Evolutionary conservation across 2,329 filamentous ascomycete genomes (phyloP), one percentile per base, ranked within the genome.

Genomic region (Ascomycota sp.): DNA sequence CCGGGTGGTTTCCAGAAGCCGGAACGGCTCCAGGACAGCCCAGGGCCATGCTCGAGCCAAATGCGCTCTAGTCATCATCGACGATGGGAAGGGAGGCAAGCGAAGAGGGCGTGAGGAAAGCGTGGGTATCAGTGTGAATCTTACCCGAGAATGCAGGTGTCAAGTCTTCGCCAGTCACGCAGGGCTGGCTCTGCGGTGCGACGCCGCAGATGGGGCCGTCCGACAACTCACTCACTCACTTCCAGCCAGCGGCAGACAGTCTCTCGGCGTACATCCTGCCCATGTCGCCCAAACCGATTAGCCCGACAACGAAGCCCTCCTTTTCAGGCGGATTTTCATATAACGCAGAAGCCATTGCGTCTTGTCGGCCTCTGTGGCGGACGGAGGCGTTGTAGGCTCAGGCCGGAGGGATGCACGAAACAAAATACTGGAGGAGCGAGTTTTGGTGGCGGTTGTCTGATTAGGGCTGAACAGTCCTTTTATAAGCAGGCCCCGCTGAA

Each of bases 51-150:
- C 86, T 95, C 86, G 82, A 95, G 86, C 86, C 86, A 95, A 95
- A 95, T 95, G 86, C 86, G 84, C 86, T 95, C 86, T 86, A 82
- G 86, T 95, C 86, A 95, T 95, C 86, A 91, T 83, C 53, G 54
- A 54, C 26, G 54, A 48, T 38, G 36, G 21, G 26, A 21, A n/a
- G 12, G 7, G n/a, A n/a, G 16, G 8, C 9, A 16, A 6, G 9
- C 9, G 11, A 27, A 16, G 12, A 29, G 16, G 29, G n/a, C n/a
- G n/a, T n/a, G n/a, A n/a, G n/a, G n/a, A n/a, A n/a, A n/a, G n/a
- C n/a, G n/a, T n/a, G n/a, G n/a, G n/a, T n/a, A n/a, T n/a, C n/a
- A n/a, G n/a, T n/a, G n/a, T n/a, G n/a, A n/a, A n/a, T n/a, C n/a
- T n/a, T n/a, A n/a, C n/a, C n/a, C n/a, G n/a, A n/a, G n/a, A n/a